These are phyloP conservation scores for Aureobasidium sp. DNA, from an alignment of 2,329 filamentous ascomycete genomes.

Conservation along the genomic window DNA sequence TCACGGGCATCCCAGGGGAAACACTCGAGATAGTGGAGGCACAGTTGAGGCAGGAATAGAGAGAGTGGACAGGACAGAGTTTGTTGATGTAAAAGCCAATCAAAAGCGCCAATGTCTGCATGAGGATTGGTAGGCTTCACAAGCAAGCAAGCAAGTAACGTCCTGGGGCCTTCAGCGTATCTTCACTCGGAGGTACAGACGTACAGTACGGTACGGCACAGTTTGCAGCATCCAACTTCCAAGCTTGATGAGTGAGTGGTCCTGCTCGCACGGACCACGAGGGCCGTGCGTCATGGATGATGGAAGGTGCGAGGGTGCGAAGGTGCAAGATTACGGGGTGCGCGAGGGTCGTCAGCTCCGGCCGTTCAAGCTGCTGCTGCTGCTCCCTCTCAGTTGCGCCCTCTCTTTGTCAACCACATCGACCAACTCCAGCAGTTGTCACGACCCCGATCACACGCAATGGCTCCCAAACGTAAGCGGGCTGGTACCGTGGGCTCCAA, in stretches of 20 bases:
- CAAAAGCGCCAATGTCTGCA: conserved; percentile 4
- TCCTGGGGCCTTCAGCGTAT: too few relatives aligned
- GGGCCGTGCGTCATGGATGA: not conserved
- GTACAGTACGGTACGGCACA: too few relatives aligned
- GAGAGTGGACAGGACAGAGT: not conserved
- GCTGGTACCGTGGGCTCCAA: conserved; percentile 46
- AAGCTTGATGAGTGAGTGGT: too few relatives aligned
- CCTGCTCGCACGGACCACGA: too few relatives aligned
- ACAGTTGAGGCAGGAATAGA: not conserved
- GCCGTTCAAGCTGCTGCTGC: not conserved
- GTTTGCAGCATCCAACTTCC: too few relatives aligned
- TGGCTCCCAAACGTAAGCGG: conserved; percentile 71
- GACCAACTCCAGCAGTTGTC: conserved; percentile 5
- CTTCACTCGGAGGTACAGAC: too few relatives aligned
- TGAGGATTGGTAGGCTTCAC: too few relatives aligned
- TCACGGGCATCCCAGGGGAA: not conserved
- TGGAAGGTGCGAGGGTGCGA: too few relatives aligned
- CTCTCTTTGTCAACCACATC: not conserved
- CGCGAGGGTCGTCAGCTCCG: not conserved
- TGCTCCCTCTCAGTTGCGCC: not conserved
- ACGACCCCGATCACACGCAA: conserved; percentile 14
- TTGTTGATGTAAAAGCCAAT: conserved; percentile 10
- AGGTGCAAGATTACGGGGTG: not conserved
- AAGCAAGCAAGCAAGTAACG: too few relatives aligned
- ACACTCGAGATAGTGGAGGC: not conserved